These are phyloP conservation scores for Sporisorium sorghi DNA, from an alignment of 1,284 basidiomycete genomes.

Conservation along the genomic window DNA sequence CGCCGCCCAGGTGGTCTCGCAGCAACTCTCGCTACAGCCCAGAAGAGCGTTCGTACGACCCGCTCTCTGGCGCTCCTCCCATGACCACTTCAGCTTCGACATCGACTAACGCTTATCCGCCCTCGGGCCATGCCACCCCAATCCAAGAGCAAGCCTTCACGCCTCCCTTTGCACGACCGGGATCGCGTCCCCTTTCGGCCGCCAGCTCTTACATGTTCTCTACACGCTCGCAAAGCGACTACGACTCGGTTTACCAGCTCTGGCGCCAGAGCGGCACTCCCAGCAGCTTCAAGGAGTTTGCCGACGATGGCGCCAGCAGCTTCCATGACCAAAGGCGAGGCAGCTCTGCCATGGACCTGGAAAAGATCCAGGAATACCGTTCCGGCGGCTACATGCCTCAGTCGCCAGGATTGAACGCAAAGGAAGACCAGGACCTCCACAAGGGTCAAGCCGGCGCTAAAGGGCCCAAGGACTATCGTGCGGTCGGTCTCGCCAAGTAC, in stretches of 20 bases:
- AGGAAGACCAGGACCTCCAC: constrained; percentile 10
- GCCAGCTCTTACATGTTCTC: constrained; percentile 51
- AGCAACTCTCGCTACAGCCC: constrained; percentile 24
- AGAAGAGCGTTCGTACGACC: constrained; percentile 9
- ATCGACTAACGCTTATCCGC: constrained; percentile 20
- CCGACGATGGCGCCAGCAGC: constrained; percentile 18
- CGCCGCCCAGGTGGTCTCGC: constrained; percentile 27
- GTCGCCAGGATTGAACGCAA: neutral
- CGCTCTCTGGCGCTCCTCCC: constrained; percentile 6
- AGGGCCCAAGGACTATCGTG: constrained; percentile 47
- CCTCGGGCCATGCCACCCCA: constrained; percentile 6
- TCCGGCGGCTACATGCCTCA: constrained; percentile 5
- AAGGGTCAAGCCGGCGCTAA: constrained; percentile 33
- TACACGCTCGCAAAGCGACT: constrained; percentile 42
- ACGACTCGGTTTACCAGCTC: constrained; percentile 56
- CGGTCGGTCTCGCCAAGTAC: constrained; percentile 47
- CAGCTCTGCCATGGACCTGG: constrained; percentile 22
- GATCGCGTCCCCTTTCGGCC: constrained; percentile 19
- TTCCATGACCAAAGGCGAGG: constrained; percentile 14
- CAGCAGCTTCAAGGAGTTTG: constrained; percentile 21
- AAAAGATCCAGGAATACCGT: constrained; percentile 44
- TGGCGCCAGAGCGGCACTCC: constrained; percentile 37
- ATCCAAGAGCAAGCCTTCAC: constrained; percentile 27
- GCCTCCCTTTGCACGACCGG: constrained; percentile 22
- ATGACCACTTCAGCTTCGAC: no score